A percentile compares a stretch with the other conserved stretches of the same genome.
These are phyloP conservation scores for Penicillium sumatraense DNA, from an alignment of 2,329 filamentous ascomycete species.

Conservation along the genomic window DNA sequence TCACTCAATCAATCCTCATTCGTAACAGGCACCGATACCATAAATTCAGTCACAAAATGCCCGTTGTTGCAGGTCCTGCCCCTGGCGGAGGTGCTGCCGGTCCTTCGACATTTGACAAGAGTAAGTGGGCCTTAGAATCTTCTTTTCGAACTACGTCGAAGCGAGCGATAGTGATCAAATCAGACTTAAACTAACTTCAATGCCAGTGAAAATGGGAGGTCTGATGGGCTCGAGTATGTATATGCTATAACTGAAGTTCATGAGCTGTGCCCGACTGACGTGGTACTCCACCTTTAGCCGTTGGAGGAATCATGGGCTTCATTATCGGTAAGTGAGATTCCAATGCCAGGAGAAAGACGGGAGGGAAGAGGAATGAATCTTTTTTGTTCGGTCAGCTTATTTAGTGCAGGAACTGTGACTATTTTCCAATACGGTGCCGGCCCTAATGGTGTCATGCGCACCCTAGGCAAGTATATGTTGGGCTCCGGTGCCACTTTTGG, in stretches of 20 bases:
- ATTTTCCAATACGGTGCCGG: conserved; percentile 96
- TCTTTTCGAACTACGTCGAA: conserved; percentile 13
- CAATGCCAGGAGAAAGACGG: too few species aligned
- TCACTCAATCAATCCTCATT: background rate
- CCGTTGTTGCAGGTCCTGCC: conserved; percentile 59
- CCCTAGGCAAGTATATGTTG: conserved; percentile 94
- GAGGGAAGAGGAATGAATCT: too few species aligned
- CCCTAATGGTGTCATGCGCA: conserved; percentile 90
- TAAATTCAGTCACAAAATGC: conserved; percentile 52
- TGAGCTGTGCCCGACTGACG: conserved; percentile 20
- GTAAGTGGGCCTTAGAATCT: conserved; percentile 50
- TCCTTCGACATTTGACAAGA: conserved; percentile 73
- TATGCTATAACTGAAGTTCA: conserved; percentile 5
- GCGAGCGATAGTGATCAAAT: background rate
- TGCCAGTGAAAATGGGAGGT: conserved; percentile 91
- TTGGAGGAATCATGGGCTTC: conserved; percentile 95
- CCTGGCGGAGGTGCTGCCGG: conserved; percentile 47
- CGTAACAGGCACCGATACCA: background rate
- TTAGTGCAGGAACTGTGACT: conserved; percentile 74
- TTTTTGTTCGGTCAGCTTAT: conserved; percentile 8
- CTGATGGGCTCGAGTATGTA: conserved; percentile 97
- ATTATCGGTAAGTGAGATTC: conserved; percentile 75
- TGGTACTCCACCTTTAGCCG: conserved; percentile 62
- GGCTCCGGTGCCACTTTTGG: conserved; percentile 95
- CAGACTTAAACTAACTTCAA: conserved; percentile 33